Conservation (phyloP, 345 rosid genomes). For the Schrenkiella parvula region DNA sequence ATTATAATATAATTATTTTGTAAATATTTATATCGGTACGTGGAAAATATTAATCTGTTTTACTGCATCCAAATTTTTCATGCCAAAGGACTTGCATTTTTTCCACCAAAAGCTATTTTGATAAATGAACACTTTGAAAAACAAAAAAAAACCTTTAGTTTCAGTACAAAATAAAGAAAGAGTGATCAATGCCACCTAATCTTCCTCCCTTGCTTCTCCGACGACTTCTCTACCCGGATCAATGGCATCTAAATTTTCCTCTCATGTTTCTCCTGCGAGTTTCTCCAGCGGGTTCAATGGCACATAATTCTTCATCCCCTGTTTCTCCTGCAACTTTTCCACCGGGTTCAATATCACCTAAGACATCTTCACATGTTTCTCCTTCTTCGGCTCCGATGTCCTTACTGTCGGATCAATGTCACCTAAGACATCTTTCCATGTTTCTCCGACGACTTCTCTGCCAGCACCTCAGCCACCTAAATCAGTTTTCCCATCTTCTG, state of each 20-base stretch:
- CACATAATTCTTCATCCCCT: slow-evolving; percentile 1
- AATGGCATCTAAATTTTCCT: neutral
- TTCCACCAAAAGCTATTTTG: too few species aligned
- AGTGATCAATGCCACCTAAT: neutral
- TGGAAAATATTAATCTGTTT: too few species aligned
- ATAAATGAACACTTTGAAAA: too few species aligned
- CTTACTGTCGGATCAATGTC: neutral
- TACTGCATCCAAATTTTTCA: too few species aligned
- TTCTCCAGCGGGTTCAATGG: too few species aligned
- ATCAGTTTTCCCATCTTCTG: slow-evolving; percentile 11
- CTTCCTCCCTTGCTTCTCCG: slow-evolving; percentile 8
- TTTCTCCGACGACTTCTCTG: too few species aligned
- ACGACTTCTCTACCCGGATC: neutral
- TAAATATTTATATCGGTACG: too few species aligned
- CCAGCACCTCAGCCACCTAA: too few species aligned
- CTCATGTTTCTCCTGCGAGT: neutral
- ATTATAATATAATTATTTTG: too few species aligned
- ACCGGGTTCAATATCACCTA: slow-evolving; percentile 1
- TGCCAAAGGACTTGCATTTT: too few species aligned
- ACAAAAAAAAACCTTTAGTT: too few species aligned
- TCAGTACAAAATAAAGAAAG: too few species aligned
- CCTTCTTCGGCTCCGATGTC: neutral
- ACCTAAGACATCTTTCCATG: neutral
- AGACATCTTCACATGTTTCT: neutral
- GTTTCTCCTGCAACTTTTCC: slow-evolving; percentile 27